A percentile compares a stretch with the other conserved stretches of the same genome.
Conservation (phyloP, 2,329 filamentous ascomycete genomes). For the Cercospora sesami region DNA sequence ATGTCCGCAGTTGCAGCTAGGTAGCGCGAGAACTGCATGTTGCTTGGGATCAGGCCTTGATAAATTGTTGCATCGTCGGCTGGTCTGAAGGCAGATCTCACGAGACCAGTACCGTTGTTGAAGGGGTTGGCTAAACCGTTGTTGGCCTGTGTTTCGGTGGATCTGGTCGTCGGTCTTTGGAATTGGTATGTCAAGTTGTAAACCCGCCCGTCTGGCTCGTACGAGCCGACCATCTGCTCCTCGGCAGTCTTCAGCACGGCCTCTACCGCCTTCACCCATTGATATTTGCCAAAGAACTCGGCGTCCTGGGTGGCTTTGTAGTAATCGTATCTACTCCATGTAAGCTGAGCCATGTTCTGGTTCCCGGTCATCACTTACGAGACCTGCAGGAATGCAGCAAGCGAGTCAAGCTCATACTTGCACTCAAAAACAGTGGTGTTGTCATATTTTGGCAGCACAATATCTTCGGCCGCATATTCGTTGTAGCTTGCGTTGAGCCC, state of each 20-base stretch:
- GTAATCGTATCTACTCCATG: constrained; percentile 43
- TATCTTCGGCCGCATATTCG: constrained; percentile 43
- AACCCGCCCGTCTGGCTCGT: constrained; percentile 49
- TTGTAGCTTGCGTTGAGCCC: constrained; percentile 45
- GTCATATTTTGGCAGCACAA: constrained; percentile 46
- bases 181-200: constrained; percentile 49
- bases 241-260: constrained; percentile 48
- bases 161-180: constrained; percentile 45
- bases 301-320: constrained; percentile 51
- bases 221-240: constrained; percentile 52
- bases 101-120: constrained; percentile 50
- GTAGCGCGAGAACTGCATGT: constrained; percentile 73
- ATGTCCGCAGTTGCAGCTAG: constrained; percentile 57
- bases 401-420: constrained; percentile 56
- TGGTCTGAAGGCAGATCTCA: constrained; percentile 53
- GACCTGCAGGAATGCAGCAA: constrained; percentile 54
- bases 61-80: constrained; percentile 54
- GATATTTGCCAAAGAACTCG: constrained; percentile 51
- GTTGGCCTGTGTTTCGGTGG: constrained; percentile 55
- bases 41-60: constrained; percentile 52
- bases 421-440: constrained; percentile 53
- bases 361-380: constrained; percentile 31
- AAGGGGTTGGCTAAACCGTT: constrained; percentile 54
- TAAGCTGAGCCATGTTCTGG: not conserved
- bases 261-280: constrained; percentile 50